Evolutionary conservation across 805 yeast species (phyloP), one percentile per base, ranked within the genome.

Genomic region (Candida sakaeoensis): DNA sequence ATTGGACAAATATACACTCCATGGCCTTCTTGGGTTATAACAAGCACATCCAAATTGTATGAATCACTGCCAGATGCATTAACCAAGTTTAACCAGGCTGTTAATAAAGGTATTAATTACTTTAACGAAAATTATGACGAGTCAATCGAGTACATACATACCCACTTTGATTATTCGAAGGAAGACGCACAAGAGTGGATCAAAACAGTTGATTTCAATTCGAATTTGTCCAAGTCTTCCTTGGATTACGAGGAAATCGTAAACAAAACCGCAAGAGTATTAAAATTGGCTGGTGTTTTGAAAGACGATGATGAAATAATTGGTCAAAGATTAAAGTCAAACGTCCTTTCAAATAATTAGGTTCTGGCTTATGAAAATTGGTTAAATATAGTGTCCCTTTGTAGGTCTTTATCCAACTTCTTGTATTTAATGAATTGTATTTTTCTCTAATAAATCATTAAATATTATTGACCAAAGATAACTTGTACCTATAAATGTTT

Each of bases 1-100:
- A 80, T 89, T 44, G 97, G 95, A 12, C 86, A 85, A 48, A 88
- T 89, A 42, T 85, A 84, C 62, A 89, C 97, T 0, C 97, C 97
- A 14, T 89, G 97, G 97, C 91, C 96, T 8, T 85, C 95, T 2
- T 89, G 96, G 96, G 90, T 87, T 12, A 72, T 88, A 36, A 77
- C 79, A 15, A 79, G 79, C 4, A 60, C 72, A 39, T 53, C 63
- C 12, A 65, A 63, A n/a, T 49, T 72, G 4, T 49, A 70, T 25
- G 58, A 55, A 5, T 21, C 46, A 4, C 50, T 54, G n/a, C 49
- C 55, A 14, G 48, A 50, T 2, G 55, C 45, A 6, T 39, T 52
- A 9, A 51, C 53, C 18, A 57, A 53, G 4, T 82, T 88, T 44
- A 47, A 80, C 36, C 50, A 56, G 2, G 81, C 80, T 1, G 64